These are phyloP conservation scores for apple (Malus domestica) DNA, from an alignment of 306 rosid genomes.

Conservation along the genomic window DNA sequence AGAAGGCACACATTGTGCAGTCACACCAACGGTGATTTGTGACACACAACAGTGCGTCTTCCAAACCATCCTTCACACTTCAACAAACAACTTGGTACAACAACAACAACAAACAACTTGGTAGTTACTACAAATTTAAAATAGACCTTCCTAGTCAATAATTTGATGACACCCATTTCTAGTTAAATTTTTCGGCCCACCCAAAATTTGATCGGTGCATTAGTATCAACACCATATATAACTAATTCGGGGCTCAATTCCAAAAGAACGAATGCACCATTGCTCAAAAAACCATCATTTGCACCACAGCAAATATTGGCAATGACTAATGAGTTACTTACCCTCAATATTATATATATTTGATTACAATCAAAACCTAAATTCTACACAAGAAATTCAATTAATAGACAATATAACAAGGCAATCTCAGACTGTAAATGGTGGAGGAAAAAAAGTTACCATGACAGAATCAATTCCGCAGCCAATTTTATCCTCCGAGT, in stretches of 20 bases:
- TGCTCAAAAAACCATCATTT: background rate
- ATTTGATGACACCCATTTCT: background rate
- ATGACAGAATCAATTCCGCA: slow-evolving; percentile 76
- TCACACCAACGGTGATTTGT: background rate
- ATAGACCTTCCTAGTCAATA: too few relatives aligned
- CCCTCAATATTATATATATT: background rate
- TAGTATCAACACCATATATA: background rate
- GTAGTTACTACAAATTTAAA: background rate
- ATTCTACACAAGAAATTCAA: background rate
- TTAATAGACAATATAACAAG: background rate
- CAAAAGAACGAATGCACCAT: background rate
- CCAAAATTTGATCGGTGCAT: background rate
- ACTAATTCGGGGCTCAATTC: background rate
- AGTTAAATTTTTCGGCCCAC: background rate
- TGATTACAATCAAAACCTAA: too few relatives aligned
- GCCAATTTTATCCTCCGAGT: slow-evolving; percentile 76
- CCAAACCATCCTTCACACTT: background rate
- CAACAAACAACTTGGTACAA: background rate
- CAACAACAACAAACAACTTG: background rate
- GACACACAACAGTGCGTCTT: background rate
- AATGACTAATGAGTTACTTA: background rate
- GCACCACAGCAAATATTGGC: background rate
- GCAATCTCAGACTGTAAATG: background rate
- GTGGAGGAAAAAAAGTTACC: slow-evolving; percentile 29
- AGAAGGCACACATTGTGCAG: background rate